Base-by-base conservation (phyloP, 2,329 filamentous ascomycete species). In the Alternaria viburni region DNA sequence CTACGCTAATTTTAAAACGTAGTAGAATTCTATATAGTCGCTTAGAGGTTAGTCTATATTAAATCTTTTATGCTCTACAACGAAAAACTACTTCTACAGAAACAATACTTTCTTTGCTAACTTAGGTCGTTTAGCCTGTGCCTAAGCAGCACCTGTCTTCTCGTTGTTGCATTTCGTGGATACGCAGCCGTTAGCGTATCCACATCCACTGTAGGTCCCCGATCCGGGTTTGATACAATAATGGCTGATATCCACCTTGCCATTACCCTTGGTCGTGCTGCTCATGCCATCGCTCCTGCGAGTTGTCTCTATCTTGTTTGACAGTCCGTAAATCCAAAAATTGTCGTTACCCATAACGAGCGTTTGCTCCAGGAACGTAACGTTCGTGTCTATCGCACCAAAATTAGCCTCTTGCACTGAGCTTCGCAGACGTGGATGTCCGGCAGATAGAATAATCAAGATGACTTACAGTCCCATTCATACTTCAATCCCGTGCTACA, bases 401-500 rank as follows among this genome's bases (percentile, higher is more conserved):
- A 36, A 36, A 36, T 36, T n/a, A 36, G 32, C 15, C 32, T 36
- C 32, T 36, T 36, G 15, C 32, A 36, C 32, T 36, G 4, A 36
- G 32, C 15, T 36, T 36, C 15, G 15, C 32, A 36, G 15, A 36
- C 32, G 32, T 36, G 8, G 32, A 36, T 36, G 15, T 36, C 32
- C 15, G 15, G 32, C 15, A 36, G 32, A 36, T 36, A 36, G 32
- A 36, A 36, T 36, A 36, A 36, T 36, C 15, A 36, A 36, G 32
- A 36, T 36, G 15, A 64, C 66, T 41, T 64, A 68, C 63, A 57
- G 21, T 68, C 44, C 66, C 64, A 69, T 8, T 25, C 54, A 19
- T 67, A 69, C 19, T 32, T 25, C 36, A 69, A 19, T 2, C 57
- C 64, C 7, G 17, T 8, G 36, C 47, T 54, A 25, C 64, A 69